Evolutionary conservation across 108 stramenopile genomes (phyloP), one percentile per base, ranked within the genome.

Genomic region (Cafeteria roenbergensis): DNA sequence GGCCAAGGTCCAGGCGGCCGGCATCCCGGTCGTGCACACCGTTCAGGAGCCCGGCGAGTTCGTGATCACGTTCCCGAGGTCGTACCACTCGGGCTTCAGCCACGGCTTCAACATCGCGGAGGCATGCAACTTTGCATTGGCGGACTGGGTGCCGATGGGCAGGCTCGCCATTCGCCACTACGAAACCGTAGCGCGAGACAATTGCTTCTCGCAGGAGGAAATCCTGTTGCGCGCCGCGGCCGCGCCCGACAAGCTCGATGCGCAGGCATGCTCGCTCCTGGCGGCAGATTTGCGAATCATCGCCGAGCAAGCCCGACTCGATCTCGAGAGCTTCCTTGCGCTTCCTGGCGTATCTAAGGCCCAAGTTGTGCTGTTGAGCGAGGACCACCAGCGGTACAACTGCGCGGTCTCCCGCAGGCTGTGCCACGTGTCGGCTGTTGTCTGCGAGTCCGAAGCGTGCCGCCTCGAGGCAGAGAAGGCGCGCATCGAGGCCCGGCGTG

Each of bases 71-170:
- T 95, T 98, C 68, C 97, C 97, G 51, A 80, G 87, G 59, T 83
- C 94, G 0, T 98, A 90, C 68, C 97, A 98, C 71, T 86, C 89
- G 33, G 97, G 97, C 0, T 98, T 94, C 64, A 87, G 85, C 64
- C 70, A 86, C 54, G 96, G 96, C 9, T 92, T 93, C 22, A 98
- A 98, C 77, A 71, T 81, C 57, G 96, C 91, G 4, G 96, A 98
- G 73, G 96, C 94, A 9, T 78, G 81, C 9, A 83, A 78, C 58
- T 80, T 91, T 80, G 90, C 88, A 0, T 83, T 85, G 24, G 85
- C 86, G 58, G 86, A 93, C 72, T 98, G 96, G 96, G 85, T 98
- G 42, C 66, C 84, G 0, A 86, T 85, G 71, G 93, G 90, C 22
- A 71, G 85, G 36, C 86, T 90, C 71, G 90, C 91, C 59, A 89